Evolutionary conservation across 2,329 filamentous ascomycete genomes (phyloP).

Genomic region (Tolypocladium ophioglossoides): DNA sequence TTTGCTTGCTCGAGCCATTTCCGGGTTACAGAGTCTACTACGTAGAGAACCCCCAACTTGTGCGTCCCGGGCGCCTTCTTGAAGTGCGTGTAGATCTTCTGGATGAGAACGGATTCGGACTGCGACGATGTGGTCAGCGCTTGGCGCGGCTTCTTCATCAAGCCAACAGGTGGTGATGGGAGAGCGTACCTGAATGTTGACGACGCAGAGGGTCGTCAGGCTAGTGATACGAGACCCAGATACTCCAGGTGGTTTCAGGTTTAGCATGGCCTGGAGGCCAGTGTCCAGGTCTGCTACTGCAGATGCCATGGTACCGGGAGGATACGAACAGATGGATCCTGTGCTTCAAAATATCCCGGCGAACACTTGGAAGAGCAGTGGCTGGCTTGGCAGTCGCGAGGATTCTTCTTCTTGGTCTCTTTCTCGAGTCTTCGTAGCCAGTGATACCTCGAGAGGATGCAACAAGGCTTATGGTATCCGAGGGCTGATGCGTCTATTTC

Average conservation of each 20-base stretch:
- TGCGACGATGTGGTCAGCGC: conserved; percentile 23
- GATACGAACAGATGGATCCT: conserved; percentile 1
- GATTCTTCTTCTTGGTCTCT: background rate
- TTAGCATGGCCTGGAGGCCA: conserved; percentile 83
- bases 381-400: background rate
- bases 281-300: conserved; percentile 85
- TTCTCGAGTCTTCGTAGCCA: background rate
- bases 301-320: conserved; percentile 50
- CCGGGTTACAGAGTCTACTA: conserved; percentile 98
- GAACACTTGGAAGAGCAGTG: background rate
- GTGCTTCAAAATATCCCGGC: background rate
- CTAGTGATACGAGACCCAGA: conserved; percentile 84
- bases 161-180: background rate
- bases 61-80: conserved; percentile 90
- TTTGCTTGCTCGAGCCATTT: conserved; percentile 97
- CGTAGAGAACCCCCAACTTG: conserved; percentile 98
- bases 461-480: background rate
- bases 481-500: background rate
- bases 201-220: conserved; percentile 79
- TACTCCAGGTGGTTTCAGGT: conserved; percentile 85
- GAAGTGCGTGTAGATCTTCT: conserved; percentile 95
- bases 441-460: background rate
- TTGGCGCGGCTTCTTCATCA: background rate
- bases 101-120: conserved; percentile 90
- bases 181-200: conserved; percentile 70